phyloP scores from a whole-genome alignment of 2,329 filamentous ascomycete species.

The Fusarium hainanense region DNA sequence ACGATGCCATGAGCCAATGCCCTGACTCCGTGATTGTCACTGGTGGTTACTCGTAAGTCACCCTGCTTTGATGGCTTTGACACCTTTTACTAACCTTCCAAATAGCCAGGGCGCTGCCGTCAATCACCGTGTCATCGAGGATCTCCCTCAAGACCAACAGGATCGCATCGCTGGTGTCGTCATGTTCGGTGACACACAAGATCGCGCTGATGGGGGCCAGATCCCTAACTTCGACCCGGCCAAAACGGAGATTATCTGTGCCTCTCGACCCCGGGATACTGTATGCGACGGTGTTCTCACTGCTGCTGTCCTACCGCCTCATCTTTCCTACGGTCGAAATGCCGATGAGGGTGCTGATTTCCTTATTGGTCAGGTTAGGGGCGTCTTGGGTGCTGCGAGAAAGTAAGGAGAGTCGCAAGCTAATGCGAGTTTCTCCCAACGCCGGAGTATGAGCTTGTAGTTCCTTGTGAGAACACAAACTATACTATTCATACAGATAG shows the following conservation, averaged over 20 bases:
- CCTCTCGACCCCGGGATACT: background rate
- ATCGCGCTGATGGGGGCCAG: background rate
- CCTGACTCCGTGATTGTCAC: background rate
- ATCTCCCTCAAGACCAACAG: background rate
- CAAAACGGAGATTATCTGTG: background rate
- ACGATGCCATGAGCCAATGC: background rate
- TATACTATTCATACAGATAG: background rate
- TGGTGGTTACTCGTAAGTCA: background rate
- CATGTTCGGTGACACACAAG: background rate
- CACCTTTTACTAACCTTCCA: background rate
- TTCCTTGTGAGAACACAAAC: background rate
- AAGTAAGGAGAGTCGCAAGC: background rate
- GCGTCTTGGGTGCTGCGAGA: background rate
- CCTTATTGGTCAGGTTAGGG: background rate
- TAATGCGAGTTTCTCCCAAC: background rate
- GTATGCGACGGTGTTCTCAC: background rate
- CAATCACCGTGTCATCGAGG: background rate
- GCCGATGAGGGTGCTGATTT: background rate
- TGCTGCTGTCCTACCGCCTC: background rate
- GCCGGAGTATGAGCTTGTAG: too few species aligned
- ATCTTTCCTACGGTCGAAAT: background rate
- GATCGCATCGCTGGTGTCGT: background rate
- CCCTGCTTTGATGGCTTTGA: background rate
- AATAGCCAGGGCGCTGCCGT: background rate
- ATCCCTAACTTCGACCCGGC: background rate